Base-by-base conservation (phyloP, 768 basidiomycete genomes). In the Neoboletus subvelutipes region DNA sequence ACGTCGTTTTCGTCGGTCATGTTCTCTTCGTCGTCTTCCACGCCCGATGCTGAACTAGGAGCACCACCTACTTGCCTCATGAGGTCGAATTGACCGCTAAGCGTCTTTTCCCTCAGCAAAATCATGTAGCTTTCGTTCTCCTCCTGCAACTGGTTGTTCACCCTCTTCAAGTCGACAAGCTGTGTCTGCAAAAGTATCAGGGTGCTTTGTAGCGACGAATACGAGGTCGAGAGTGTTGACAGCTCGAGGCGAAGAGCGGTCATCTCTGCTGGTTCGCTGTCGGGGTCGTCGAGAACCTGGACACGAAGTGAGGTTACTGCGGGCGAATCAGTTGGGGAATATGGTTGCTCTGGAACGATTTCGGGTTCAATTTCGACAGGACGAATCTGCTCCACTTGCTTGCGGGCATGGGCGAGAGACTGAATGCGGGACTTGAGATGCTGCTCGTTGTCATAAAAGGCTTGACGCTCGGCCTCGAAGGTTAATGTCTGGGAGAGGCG, bases 51-150 rank as follows among this genome's bases (percentile, higher is more conserved):
- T 40, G 68, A 73, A 20, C 71, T 71, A n/a, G 68, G 69, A 50
- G 72, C 74, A 43, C 76, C 81, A 41, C 82, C 83, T 34, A 88
- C 85, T 71, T 87, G 84, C 64, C 79, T 84, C 69, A 86, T 77
- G 59, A 91, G 75, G 69, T 92, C 87, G 69, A 90, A 92, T 64
- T 91, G 89, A 5, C 96, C 96, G 61, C 81, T 94, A 43, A 98
- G 73, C 0, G 97, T 98, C 76, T 84, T 87, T 75, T 98, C 95
- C 59, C 92, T 80, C 26, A 98, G 76, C 39, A 99, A 80, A 59
- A 95, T 92, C 82, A 96, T 93, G 76, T 94, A 99, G 49, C 91
- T 91, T 73, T 97, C 94, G 71, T 98, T 99, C 64, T 98, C 95
- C 72, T 98, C 94, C 73, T 94, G 92, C 40, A 94, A 72, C 60